A percentile compares a stretch with the other conserved stretches of the same genome.
Conservation (phyloP, 2,329 filamentous ascomycete genomes). For the Colletotrichum sp. region DNA sequence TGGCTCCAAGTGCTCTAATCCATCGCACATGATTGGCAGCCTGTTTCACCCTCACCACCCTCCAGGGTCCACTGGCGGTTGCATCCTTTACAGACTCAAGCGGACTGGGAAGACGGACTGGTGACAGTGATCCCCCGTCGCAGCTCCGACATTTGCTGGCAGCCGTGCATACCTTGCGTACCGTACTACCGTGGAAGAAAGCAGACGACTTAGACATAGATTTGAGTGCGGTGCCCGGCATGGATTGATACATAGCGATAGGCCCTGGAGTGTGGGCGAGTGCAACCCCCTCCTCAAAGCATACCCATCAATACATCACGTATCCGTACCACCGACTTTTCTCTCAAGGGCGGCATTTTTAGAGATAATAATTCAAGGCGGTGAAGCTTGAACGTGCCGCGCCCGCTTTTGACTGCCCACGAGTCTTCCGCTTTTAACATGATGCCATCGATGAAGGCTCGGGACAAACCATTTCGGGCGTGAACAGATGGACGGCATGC, state of each 20-base stretch:
- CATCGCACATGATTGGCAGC: slow-evolving; percentile 15
- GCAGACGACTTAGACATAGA: background rate
- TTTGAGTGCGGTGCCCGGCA: background rate
- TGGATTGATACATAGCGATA: background rate
- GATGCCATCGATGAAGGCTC: background rate
- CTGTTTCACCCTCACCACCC: background rate
- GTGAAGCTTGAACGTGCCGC: background rate
- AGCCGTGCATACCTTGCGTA: slow-evolving; percentile 5
- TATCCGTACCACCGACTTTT: background rate
- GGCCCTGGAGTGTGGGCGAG: background rate
- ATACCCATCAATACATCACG: background rate
- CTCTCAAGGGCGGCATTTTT: background rate
- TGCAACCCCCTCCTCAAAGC: background rate
- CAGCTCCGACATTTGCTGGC: slow-evolving; percentile 10
- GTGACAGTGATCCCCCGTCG: slow-evolving; percentile 2
- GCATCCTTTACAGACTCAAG: background rate
- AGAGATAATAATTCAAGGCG: background rate
- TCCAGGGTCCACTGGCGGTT: background rate
- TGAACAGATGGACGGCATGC: background rate
- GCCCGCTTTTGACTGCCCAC: background rate
- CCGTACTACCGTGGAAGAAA: background rate
- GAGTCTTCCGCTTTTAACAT: background rate
- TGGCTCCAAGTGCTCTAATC: background rate
- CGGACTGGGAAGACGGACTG: background rate
- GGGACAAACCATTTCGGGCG: background rate